Evolutionary conservation across 2,329 filamentous ascomycete genomes (phyloP).

Genomic region (Penicillium freii): DNA sequence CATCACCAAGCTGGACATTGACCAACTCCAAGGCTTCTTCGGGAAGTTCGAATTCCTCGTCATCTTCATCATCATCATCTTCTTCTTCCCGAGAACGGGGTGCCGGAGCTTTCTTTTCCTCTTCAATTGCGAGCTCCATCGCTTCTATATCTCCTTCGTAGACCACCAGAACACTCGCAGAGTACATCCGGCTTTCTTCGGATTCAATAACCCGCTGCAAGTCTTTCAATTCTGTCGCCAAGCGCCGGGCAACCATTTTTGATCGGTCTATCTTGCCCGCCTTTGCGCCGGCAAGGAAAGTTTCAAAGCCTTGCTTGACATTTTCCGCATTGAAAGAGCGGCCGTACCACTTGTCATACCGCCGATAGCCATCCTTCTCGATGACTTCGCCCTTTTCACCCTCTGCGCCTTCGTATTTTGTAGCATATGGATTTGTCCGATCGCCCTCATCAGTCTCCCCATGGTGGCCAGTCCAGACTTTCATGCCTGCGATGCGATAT

Average conservation of each 20-base stretch:
- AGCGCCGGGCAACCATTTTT: conserved; percentile 42
- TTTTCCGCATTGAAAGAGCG: conserved; percentile 56
- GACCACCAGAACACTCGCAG: conserved; percentile 62
- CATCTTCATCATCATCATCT: conserved; percentile 31
- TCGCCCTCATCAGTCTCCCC: conserved; percentile 32
- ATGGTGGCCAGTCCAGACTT: conserved; percentile 51
- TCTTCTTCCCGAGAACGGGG: conserved; percentile 29
- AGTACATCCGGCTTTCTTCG: conserved; percentile 66
- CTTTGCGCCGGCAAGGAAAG: conserved; percentile 53
- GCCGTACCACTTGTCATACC: conserved; percentile 67
- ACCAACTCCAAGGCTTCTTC: conserved; percentile 34
- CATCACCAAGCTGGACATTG: conserved; percentile 31
- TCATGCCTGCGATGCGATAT: conserved; percentile 66
- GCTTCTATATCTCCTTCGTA: conserved; percentile 63
- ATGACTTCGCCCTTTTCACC: conserved; percentile 45
- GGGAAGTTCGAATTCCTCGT: conserved; percentile 30
- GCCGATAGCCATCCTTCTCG: conserved; percentile 54
- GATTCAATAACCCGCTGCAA: conserved; percentile 52
- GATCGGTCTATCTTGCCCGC: conserved; percentile 44
- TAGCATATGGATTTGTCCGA: conserved; percentile 36
- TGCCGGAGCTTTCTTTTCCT: conserved; percentile 40
- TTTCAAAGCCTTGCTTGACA: conserved; percentile 57
- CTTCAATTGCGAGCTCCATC: conserved; percentile 50
- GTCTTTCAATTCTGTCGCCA: conserved; percentile 43
- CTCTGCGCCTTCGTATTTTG: conserved; percentile 48